Base-by-base conservation (phyloP, 2,329 filamentous ascomycete genomes). In the Beauveria pseudobassiana region DNA sequence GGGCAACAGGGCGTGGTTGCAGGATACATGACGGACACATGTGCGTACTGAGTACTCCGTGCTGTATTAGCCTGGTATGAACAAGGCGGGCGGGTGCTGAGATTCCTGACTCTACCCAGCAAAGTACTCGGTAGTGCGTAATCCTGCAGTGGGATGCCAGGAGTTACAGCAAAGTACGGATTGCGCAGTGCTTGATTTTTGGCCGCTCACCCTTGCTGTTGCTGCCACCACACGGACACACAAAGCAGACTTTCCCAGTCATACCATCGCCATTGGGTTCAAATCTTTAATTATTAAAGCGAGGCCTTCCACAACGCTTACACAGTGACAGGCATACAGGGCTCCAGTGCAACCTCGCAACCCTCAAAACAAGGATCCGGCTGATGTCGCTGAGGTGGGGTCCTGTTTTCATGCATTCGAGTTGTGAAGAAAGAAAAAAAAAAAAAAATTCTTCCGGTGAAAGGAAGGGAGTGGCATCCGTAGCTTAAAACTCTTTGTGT, bases 251-350 rank as follows among this genome's bases (percentile, higher is more conserved):
- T 14, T 38, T 34, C 26, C 24, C 38, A 42, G 53, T 46, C 53
- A 55, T 55, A 46, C 24, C 38, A 55, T 46, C 53, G 40, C 46
- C 53, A 55, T 42, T 28, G 52, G 22, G 38, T 14, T 54, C 52
- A 43, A 20, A 1, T 40, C n/a, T 22, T 8, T 16, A 5, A 0
- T 55, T 34, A 14, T 38, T 38, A 38, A 45, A n/a, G 40, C 38
- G 24, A n/a, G 40, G 40, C 26, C 48, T 38, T 56, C 53, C 53
- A 46, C 53, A 46, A 55, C 26, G 53, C 53, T 56, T 56, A 49
- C 43, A 28, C 28, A 28, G 28, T 28, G 28, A 34, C 34, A 38
- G 12, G 34, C 12, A 38, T 38, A 49, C 43, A 9, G 7, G 54
- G 16, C 40, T 55, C 40, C 24, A 55, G 52, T 26, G 5, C 10